Base-by-base conservation (phyloP, 2,329 filamentous ascomycete species). In the Cladophialophora exuberans region DNA sequence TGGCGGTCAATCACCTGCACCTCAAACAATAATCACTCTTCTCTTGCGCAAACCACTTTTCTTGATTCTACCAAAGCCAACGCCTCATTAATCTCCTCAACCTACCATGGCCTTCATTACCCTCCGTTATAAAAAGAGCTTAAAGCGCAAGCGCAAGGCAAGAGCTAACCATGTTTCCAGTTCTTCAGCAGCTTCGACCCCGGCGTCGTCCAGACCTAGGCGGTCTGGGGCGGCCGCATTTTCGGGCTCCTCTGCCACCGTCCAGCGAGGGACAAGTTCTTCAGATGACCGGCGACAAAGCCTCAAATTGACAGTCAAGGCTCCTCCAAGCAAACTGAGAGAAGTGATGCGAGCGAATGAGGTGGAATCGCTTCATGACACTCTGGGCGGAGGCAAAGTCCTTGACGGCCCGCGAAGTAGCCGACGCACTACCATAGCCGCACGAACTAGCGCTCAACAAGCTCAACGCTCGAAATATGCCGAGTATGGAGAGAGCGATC, bases 281-380 rank as follows among this genome's bases (percentile, higher is more conserved):
- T 18, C 50, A 23, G 72, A 69, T 50, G 70, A 74, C 51, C 59
- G 63, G 15, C 67, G 67, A 56, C 73, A 69, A 63, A 74, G 75
- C 35, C 72, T 79, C 43, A 73, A 71, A 59, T 64, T 79, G 50
- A 79, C 73, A 4, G 71, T 79, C 46, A 79, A 75, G 61, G 78
- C 78, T 71, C 74, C 76, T 15, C 71, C 76, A 17, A 76, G 70
- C 63, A 79, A 77, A 65, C 65, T 79, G 51, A 75, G 76, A 26
- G 77, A 79, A 62, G 76, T 74, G 22, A 78, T 65, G 61, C 73
- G 42, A 47, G 60, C 64, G 17, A 63, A 60, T 35, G 60, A 63
- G 38, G 55, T 64, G 20, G 62, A 65, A 17, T 54, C 62, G 9
- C 58, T 65, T 17, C 66, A 64, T 58, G 78, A 79, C 61, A 73